Percentiles rank a stretch among this genome's conserved stretches.
Conservation (phyloP, 805 yeast genomes). For the Candida wancherniae region DNA sequence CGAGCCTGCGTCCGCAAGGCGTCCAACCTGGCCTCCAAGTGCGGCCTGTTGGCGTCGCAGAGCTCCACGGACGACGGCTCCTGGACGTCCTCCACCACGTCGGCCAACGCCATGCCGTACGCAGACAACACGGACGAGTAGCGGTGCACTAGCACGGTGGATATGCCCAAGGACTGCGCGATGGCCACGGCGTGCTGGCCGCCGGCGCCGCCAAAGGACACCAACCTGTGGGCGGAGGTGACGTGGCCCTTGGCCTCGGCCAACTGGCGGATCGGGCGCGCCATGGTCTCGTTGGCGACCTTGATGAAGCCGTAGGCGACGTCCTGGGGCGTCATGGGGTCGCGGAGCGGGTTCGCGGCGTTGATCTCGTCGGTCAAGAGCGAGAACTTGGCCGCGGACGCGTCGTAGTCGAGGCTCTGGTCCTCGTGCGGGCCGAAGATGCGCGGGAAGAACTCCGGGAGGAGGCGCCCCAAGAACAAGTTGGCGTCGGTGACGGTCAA, state of each 20-base stretch:
- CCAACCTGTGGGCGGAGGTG: slow-evolving; percentile 15
- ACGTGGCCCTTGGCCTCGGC: slow-evolving; percentile 18
- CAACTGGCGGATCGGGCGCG: slow-evolving; percentile 17
- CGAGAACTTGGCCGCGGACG: slow-evolving; percentile 10
- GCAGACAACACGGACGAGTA: slow-evolving; percentile 20
- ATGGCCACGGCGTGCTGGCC: slow-evolving; percentile 19
- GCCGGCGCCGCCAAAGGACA: slow-evolving; percentile 19
- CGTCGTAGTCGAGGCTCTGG: slow-evolving; percentile 14
- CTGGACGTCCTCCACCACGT: slow-evolving; percentile 18
- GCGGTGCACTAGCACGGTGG: slow-evolving; percentile 15
- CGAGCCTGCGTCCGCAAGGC: slow-evolving; percentile 7
- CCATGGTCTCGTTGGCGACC: slow-evolving; percentile 20
- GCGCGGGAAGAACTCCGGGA: slow-evolving; percentile 17
- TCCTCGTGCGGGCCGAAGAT: slow-evolving; percentile 16
- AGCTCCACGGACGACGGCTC: slow-evolving; percentile 12
- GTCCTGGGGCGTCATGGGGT: slow-evolving; percentile 15
- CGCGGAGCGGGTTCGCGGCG: slow-evolving; percentile 8
- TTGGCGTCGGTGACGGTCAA: slow-evolving; percentile 20
- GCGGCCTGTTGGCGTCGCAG: background rate
- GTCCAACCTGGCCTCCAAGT: slow-evolving; percentile 5
- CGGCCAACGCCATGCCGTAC: slow-evolving; percentile 20
- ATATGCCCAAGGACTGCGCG: slow-evolving; percentile 16
- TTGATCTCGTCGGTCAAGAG: slow-evolving; percentile 13
- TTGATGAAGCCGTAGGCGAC: slow-evolving; percentile 17
- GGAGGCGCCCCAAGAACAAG: slow-evolving; percentile 15